These are phyloP conservation scores for Populus simonii DNA, from an alignment of 345 rosid genomes.

Conservation along the genomic window DNA sequence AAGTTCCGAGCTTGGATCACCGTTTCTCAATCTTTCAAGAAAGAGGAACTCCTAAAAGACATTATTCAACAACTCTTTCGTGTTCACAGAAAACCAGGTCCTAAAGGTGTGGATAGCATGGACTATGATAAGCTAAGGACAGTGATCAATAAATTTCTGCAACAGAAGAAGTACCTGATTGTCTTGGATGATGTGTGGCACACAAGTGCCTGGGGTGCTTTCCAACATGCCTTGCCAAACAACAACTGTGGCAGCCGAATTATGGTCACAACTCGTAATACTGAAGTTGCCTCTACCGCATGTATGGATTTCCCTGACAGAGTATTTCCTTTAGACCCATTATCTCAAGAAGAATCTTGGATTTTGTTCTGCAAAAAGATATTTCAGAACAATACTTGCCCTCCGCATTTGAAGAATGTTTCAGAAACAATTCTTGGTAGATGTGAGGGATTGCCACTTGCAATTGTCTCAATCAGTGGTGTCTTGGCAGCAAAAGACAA, in stretches of 20 bases:
- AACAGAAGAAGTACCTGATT: constrained; percentile 16
- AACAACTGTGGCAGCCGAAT: constrained; percentile 18
- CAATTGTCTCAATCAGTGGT: constrained; percentile 30
- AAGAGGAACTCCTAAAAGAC: constrained; percentile 10
- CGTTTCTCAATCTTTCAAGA: constrained; percentile 8
- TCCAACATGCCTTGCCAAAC: constrained; percentile 19
- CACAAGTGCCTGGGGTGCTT: constrained; percentile 15
- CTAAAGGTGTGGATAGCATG: not conserved
- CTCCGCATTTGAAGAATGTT: constrained; percentile 16
- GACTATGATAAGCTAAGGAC: not conserved
- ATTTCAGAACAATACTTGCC: constrained; percentile 10
- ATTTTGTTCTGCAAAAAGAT: constrained; percentile 25
- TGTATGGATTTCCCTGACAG: constrained; percentile 6
- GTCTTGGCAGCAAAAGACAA: constrained; percentile 2
- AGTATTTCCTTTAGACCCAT: constrained; percentile 14
- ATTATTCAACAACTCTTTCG: constrained; percentile 11
- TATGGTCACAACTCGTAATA: constrained; percentile 25
- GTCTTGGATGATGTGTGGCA: constrained; percentile 27
- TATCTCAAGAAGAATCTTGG: constrained; percentile 10
- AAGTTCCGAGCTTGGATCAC: constrained; percentile 16
- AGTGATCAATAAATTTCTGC: constrained; percentile 2
- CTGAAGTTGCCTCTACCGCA: constrained; percentile 14
- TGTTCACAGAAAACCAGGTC: constrained; percentile 1
- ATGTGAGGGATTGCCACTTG: constrained; percentile 31
- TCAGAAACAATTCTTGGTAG: constrained; percentile 10